Evolutionary conservation across 257 asterid species (phyloP).

Genomic region (Solanum dulcamara): DNA sequence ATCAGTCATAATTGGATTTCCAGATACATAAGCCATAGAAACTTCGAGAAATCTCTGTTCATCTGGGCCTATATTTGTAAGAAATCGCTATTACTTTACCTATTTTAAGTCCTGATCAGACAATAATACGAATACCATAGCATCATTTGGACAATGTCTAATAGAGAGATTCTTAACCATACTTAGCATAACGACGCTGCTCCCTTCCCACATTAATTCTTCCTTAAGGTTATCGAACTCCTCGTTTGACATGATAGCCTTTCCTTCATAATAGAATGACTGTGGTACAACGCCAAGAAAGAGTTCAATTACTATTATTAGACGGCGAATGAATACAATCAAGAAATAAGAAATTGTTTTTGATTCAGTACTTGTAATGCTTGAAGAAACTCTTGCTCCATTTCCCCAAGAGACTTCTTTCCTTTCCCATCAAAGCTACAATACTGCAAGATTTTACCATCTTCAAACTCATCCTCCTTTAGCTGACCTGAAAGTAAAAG

Average conservation of each 20-base stretch:
- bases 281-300: slow-evolving; percentile 23
- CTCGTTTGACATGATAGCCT: slow-evolving; percentile 91
- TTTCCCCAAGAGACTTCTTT: slow-evolving; percentile 77
- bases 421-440: slow-evolving; percentile 62
- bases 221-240: slow-evolving; percentile 97
- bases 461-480: slow-evolving; percentile 54
- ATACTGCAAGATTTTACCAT: slow-evolving; percentile 74
- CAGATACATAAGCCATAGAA: slow-evolving; percentile 94
- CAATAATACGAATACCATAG: not conserved
- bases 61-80: slow-evolving; percentile 47
- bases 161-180: slow-evolving; percentile 3
- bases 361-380: slow-evolving; percentile 59
- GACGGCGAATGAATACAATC: not conserved
- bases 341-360: not conserved
- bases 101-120: not conserved
- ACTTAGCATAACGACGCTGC: slow-evolving; percentile 99
- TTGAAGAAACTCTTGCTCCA: slow-evolving; percentile 97
- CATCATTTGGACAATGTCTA: not conserved
- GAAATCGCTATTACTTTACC: not conserved
- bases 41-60: slow-evolving; percentile 97
- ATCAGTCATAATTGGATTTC: slow-evolving; percentile 67
- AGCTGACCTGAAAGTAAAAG: slow-evolving; percentile 51
- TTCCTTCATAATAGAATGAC: slow-evolving; percentile 96
- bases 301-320: not conserved
- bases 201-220: slow-evolving; percentile 99